A percentile compares a stretch with the other conserved stretches of the same genome.
These are phyloP conservation scores for Microbotryum violaceum DNA, from an alignment of 1,284 basidiomycete species.

Conservation along the genomic window DNA sequence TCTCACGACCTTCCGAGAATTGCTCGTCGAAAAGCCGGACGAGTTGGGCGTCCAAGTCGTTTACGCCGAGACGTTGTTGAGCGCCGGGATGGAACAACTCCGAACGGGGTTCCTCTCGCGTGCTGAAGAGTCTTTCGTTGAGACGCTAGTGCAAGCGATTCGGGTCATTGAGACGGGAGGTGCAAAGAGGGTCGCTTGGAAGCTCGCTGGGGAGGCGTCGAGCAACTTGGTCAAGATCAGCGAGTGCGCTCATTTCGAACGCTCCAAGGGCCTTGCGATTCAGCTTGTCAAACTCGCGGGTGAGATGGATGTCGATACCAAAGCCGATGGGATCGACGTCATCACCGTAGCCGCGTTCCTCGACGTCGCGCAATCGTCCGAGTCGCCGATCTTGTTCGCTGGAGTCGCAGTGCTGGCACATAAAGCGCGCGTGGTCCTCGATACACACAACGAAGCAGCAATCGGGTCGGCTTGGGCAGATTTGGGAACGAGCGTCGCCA, in stretches of 20 bases:
- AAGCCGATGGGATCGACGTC: conserved; percentile 21
- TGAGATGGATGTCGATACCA: conserved; percentile 37
- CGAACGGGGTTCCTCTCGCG: conserved; percentile 63
- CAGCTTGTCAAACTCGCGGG: conserved; percentile 8
- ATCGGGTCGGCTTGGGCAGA: conserved; percentile 68
- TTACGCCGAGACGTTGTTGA: conserved; percentile 65
- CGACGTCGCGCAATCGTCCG: background rate
- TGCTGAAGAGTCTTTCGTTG: conserved; percentile 63
- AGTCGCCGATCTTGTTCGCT: conserved; percentile 19
- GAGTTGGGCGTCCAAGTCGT: conserved; percentile 63
- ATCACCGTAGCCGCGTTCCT: conserved; percentile 15
- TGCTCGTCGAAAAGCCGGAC: conserved; percentile 53
- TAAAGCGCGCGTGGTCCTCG: conserved; percentile 63
- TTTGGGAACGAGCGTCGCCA: conserved; percentile 56
- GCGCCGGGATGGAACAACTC: conserved; percentile 60
- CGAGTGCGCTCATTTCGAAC: background rate
- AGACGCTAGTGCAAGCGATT: conserved; percentile 38
- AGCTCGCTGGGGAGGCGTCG: conserved; percentile 70
- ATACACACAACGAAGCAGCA: conserved; percentile 53
- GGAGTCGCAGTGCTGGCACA: conserved; percentile 58
- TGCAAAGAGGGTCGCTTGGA: conserved; percentile 65
- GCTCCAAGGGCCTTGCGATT: background rate
- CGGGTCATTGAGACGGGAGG: conserved; percentile 19
- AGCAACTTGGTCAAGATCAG: conserved; percentile 42
- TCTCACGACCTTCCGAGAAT: conserved; percentile 57